A percentile compares a stretch with the other conserved stretches of the same genome.
Evolutionary conservation across 2,329 filamentous ascomycete genomes (phyloP).

Genomic region (Cordyceps javanica): DNA sequence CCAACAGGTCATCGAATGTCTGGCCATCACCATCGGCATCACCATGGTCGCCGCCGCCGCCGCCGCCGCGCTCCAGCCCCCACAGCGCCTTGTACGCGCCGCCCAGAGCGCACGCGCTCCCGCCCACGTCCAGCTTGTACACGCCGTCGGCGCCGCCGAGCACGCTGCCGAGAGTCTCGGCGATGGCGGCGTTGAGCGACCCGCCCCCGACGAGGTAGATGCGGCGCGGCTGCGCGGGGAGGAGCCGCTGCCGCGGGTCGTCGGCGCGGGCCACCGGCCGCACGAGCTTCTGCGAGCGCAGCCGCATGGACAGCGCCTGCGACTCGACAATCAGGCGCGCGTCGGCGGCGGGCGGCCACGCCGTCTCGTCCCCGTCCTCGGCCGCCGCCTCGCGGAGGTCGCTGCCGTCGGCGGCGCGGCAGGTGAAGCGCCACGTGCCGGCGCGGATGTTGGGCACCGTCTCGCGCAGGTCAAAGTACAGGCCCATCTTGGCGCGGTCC

Average conservation of each 20-base stretch:
- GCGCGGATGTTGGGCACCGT: conserved; percentile 87
- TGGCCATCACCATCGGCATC: no score
- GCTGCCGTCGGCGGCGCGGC: conserved; percentile 46
- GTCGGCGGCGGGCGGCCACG: conserved; percentile 58
- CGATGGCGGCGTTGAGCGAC: conserved; percentile 83
- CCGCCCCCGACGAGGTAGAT: conserved; percentile 95
- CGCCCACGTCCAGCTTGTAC: conserved; percentile 88
- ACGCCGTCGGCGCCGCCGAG: conserved; percentile 85
- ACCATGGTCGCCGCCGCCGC: no score
- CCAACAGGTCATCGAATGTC: conserved; percentile 85
- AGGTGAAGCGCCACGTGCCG: conserved; percentile 80
- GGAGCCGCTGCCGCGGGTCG: conserved; percentile 24
- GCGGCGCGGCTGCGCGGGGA: conserved; percentile 79
- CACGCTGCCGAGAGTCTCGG: conserved; percentile 76
- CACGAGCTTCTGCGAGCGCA: conserved; percentile 76
- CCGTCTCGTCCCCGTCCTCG: conserved; percentile 20
- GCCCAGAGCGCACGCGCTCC: conserved; percentile 89
- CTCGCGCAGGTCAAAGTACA: conserved; percentile 94
- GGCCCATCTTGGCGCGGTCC: conserved; percentile 70
- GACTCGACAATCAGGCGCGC: conserved; percentile 85
- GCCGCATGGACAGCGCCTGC: conserved; percentile 85
- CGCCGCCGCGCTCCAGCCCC: conserved; percentile 63
- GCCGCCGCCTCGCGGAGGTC: conserved; percentile 33
- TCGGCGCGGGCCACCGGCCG: conserved; percentile 32
- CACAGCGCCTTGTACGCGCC: conserved; percentile 95